phyloP scores from a whole-genome alignment of 2,329 filamentous ascomycete species.

The Truncatella angustata region DNA sequence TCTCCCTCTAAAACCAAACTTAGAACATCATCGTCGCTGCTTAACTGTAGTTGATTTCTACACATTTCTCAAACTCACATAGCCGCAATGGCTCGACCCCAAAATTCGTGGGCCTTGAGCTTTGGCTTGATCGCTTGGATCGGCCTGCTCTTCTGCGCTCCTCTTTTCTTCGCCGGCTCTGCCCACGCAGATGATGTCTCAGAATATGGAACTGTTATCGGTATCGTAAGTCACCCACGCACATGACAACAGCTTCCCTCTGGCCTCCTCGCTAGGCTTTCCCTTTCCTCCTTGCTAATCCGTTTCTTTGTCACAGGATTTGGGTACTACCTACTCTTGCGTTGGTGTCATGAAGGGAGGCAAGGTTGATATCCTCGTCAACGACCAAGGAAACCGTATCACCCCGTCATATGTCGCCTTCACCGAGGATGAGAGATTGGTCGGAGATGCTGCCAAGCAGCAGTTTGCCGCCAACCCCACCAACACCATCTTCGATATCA shows the following conservation, averaged over 20 bases:
- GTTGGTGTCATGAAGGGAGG: slow-evolving; percentile 95
- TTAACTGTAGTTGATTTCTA: slow-evolving; percentile 13
- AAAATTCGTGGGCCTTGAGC: slow-evolving; percentile 71
- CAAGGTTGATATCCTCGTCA: slow-evolving; percentile 92
- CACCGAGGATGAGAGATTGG: slow-evolving; percentile 93
- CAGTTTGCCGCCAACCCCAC: slow-evolving; percentile 79
- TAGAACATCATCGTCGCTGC: slow-evolving; percentile 4
- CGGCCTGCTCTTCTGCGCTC: slow-evolving; percentile 75
- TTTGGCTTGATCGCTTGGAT: slow-evolving; percentile 92
- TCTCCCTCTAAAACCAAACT: slow-evolving; percentile 4
- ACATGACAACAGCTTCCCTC: not conserved
- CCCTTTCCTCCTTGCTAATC: not conserved
- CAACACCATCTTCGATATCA: slow-evolving; percentile 78
- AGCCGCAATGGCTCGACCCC: slow-evolving; percentile 49
- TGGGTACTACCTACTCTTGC: slow-evolving; percentile 87
- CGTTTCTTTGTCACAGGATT: slow-evolving; percentile 48
- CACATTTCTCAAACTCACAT: slow-evolving; percentile 5
- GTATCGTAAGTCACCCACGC: slow-evolving; percentile 63
- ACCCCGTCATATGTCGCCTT: slow-evolving; percentile 95
- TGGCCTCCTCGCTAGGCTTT: too few species aligned
- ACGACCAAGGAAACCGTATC: slow-evolving; percentile 96
- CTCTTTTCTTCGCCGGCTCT: slow-evolving; percentile 79
- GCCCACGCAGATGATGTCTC: slow-evolving; percentile 73
- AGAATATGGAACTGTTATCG: slow-evolving; percentile 84
- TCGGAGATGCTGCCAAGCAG: slow-evolving; percentile 97